These are phyloP conservation scores for Trichoderma guizhouense DNA, from an alignment of 2,329 filamentous ascomycete genomes.

Conservation along the genomic window DNA sequence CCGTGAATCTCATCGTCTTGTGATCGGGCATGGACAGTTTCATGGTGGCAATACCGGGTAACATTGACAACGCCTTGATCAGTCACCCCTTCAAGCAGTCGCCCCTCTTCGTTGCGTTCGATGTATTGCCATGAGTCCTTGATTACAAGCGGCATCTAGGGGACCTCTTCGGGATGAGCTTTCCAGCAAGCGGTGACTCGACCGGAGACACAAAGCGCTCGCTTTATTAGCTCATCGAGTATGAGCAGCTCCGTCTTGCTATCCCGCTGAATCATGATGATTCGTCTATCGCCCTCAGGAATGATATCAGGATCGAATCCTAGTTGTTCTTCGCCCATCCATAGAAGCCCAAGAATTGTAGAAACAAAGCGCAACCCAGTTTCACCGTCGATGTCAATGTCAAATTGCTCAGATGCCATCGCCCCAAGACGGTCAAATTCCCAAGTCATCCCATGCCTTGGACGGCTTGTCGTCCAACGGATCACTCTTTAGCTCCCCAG, in stretches of 20 bases:
- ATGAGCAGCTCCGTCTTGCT: not conserved
- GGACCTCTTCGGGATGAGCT: conserved; percentile 36
- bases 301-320: not conserved
- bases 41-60: conserved; percentile 41
- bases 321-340: not conserved
- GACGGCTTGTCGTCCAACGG: not conserved
- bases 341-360: not conserved
- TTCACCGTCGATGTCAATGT: conserved; percentile 26
- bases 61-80: conserved; percentile 37
- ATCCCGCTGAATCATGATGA: not conserved
- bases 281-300: too few species aligned
- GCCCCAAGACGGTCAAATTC: not conserved
- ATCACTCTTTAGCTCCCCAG: not conserved
- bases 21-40: conserved; percentile 36
- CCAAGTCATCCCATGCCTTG: not conserved
- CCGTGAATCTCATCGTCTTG: not conserved
- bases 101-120: conserved; percentile 36
- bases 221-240: not conserved
- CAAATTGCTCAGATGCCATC: not conserved
- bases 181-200: conserved; percentile 45
- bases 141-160: conserved; percentile 35
- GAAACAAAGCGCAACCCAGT: not conserved
- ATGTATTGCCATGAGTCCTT: conserved; percentile 45
- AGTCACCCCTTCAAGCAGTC: conserved; percentile 37
- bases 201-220: conserved; percentile 33